Conservation (phyloP, 2,329 filamentous ascomycete species). For the Cladosporium austrohemisphaericum region DNA sequence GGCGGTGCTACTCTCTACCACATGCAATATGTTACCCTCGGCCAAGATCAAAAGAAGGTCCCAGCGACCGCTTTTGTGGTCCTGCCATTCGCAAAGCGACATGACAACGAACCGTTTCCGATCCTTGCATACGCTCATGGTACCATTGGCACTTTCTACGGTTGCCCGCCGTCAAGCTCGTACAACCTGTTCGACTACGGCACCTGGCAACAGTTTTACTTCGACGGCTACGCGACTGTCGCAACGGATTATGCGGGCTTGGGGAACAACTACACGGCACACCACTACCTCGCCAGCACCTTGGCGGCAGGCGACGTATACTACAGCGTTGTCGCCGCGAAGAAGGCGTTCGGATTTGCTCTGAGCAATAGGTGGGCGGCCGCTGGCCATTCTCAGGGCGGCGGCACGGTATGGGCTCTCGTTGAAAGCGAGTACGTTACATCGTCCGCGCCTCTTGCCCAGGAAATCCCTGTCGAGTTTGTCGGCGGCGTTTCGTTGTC, state of each 20-base stretch:
- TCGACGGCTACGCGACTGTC: constrained; percentile 27
- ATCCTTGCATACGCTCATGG: neutral
- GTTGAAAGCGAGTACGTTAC: neutral
- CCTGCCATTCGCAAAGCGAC: neutral
- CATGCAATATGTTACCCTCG: neutral
- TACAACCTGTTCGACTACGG: neutral
- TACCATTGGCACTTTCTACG: neutral
- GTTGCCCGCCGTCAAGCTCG: neutral
- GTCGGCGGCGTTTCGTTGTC: neutral
- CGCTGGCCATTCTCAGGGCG: constrained; percentile 49
- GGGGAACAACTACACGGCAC: constrained; percentile 24
- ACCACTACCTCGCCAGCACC: constrained; percentile 40
- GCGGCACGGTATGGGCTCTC: constrained; percentile 41
- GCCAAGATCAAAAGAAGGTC: neutral
- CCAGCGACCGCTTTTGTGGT: neutral
- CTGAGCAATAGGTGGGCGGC: constrained; percentile 41
- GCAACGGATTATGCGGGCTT: constrained; percentile 28
- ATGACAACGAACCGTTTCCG: neutral
- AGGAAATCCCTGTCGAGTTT: neutral
- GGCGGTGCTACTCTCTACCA: neutral
- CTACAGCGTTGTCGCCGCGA: constrained; percentile 42
- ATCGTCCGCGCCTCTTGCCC: neutral
- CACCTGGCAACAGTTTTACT: neutral
- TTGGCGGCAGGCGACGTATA: constrained; percentile 43
- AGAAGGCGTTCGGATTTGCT: constrained; percentile 36